These are phyloP conservation scores for Amanita thiersii DNA, from an alignment of 768 basidiomycete species.

Conservation along the genomic window DNA sequence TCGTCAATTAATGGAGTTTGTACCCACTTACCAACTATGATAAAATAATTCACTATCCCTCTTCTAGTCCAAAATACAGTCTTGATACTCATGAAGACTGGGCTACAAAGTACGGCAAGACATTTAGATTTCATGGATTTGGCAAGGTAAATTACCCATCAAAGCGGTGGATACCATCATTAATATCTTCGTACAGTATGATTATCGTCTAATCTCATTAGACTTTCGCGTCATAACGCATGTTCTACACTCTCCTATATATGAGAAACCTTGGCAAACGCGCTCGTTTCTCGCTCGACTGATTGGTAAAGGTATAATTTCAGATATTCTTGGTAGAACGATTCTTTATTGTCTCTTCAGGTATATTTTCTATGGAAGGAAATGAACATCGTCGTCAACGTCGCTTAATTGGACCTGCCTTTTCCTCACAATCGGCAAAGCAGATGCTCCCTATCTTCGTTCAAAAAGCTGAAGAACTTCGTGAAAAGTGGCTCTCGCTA, in stretches of 20 bases:
- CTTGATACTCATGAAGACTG: conserved; percentile 33
- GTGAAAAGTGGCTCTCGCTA: conserved; percentile 32
- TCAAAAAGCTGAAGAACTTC: conserved; percentile 42
- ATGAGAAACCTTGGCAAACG: conserved; percentile 54
- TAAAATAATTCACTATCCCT: not conserved
- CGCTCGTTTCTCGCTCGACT: conserved; percentile 36
- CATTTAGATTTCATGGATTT: conserved; percentile 47
- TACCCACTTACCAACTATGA: conserved; percentile 1
- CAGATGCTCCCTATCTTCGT: conserved; percentile 39
- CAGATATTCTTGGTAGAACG: not conserved
- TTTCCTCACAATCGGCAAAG: conserved; percentile 35
- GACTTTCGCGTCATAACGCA: conserved; percentile 41
- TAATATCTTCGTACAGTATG: conserved; percentile 27
- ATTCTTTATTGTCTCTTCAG: conserved; percentile 16
- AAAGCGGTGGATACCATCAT: not conserved
- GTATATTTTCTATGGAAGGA: conserved; percentile 47
- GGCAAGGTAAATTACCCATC: conserved; percentile 29
- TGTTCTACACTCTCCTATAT: conserved; percentile 37
- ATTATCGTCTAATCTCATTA: conserved; percentile 45
- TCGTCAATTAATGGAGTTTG: conserved; percentile 37
- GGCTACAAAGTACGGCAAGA: conserved; percentile 37
- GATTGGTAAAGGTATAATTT: conserved; percentile 36
- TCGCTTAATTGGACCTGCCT: conserved; percentile 42
- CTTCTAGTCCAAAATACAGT: conserved; percentile 33
- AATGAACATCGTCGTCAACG: conserved; percentile 37